Conservation (phyloP, 768 basidiomycete genomes). For the Rhizopogon roseolus region DNA sequence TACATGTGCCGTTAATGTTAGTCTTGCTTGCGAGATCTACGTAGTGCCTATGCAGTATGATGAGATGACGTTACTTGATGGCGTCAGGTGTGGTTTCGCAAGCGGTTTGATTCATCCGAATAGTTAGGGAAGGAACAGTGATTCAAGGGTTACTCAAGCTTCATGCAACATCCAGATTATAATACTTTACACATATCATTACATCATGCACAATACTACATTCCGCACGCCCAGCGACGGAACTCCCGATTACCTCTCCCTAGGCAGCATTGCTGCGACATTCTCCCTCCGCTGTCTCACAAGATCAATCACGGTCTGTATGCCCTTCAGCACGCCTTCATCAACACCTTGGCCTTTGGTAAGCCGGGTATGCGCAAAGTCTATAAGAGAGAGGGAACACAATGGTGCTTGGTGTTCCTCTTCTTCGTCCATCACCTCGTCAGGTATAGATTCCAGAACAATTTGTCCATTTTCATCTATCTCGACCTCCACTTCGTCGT, state of each 20-base stretch:
- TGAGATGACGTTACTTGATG: background rate
- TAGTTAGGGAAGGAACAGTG: too few relatives aligned
- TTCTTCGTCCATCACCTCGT: constrained; percentile 19
- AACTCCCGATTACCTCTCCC: background rate
- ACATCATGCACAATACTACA: background rate
- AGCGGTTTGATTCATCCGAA: too few relatives aligned
- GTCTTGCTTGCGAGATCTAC: constrained; percentile 1
- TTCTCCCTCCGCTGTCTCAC: constrained; percentile 53
- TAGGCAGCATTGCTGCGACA: constrained; percentile 19
- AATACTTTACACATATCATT: background rate
- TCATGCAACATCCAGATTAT: too few relatives aligned
- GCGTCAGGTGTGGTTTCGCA: too few relatives aligned
- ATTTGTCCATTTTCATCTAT: constrained; percentile 23
- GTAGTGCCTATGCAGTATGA: background rate
- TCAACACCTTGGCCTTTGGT: constrained; percentile 73
- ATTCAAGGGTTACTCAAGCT: too few relatives aligned
- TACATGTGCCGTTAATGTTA: background rate
- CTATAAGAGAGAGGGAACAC: constrained; percentile 76
- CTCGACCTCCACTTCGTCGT: constrained; percentile 33
- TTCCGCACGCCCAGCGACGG: background rate
- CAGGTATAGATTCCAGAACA: constrained; percentile 17
- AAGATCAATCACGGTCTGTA: constrained; percentile 60
- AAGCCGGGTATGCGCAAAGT: constrained; percentile 86
- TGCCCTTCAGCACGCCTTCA: constrained; percentile 67
- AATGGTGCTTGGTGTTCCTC: constrained; percentile 11